Conservation (phyloP, 2,329 filamentous ascomycete species). For the Hyphodiscus sp. region DNA sequence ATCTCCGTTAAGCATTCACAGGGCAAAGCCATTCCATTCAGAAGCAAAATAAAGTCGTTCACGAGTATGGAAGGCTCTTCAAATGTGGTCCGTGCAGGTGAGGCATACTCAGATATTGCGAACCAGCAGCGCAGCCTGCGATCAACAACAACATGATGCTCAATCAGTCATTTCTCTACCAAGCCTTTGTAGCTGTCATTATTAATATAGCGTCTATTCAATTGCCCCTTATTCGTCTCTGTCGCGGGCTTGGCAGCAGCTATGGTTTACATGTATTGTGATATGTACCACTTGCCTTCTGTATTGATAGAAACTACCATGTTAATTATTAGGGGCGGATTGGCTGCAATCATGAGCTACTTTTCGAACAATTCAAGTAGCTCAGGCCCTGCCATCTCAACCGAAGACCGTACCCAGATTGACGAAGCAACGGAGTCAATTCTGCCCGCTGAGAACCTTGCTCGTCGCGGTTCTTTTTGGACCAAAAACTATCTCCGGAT, state of each 20-base stretch:
- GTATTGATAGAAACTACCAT: neutral
- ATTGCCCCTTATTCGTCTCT: too few relatives aligned
- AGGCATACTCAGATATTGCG: neutral
- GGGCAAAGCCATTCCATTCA: neutral
- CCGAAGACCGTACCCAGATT: too few relatives aligned
- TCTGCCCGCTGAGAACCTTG: too few relatives aligned
- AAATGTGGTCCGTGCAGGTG: neutral
- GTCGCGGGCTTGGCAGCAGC: too few relatives aligned
- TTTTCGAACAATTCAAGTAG: neutral
- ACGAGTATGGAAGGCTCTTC: neutral
- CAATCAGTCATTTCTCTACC: neutral
- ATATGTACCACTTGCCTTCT: neutral
- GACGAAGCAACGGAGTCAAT: too few relatives aligned
- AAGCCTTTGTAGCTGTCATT: neutral
- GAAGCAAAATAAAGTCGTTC: neutral
- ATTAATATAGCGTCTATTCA: neutral
- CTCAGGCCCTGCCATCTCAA: neutral
- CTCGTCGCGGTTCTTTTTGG: too few relatives aligned
- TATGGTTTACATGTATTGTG: neutral
- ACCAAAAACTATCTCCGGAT: too few relatives aligned
- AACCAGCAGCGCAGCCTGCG: neutral
- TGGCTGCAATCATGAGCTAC: neutral
- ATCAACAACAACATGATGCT: neutral
- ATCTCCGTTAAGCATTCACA: neutral
- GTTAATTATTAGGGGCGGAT: neutral